Conservation (phyloP, 225 moss, liverwort and hornwort genomes). For the Anthoceros angustus region DNA sequence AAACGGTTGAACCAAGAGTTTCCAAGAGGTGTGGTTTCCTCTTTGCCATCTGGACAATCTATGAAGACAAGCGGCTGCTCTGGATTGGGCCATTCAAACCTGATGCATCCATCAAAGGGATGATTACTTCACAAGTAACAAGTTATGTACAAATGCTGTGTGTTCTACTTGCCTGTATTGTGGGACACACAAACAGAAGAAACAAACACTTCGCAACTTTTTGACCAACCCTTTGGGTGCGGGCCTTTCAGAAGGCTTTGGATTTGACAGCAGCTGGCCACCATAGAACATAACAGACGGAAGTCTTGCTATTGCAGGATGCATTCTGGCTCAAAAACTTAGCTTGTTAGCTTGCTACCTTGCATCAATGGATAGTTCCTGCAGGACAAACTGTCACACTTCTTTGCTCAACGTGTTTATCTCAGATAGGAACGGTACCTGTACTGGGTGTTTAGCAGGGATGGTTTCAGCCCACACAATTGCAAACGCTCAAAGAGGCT, state of each 20-base stretch:
- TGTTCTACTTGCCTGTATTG: too few relatives aligned
- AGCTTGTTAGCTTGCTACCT: neutral
- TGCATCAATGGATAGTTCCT: too few relatives aligned
- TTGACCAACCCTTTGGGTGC: conserved; percentile 43
- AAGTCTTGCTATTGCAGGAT: conserved; percentile 76
- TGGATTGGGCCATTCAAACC: conserved; percentile 60
- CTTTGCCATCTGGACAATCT: conserved; percentile 46
- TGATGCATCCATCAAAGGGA: conserved; percentile 14
- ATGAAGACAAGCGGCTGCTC: conserved; percentile 64
- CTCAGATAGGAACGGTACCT: conserved; percentile 17
- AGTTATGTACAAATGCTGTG: too few relatives aligned
- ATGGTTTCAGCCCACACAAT: conserved; percentile 58
- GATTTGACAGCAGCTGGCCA: conserved; percentile 47
- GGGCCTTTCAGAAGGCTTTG: conserved; percentile 53
- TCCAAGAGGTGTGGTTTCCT: conserved; percentile 58
- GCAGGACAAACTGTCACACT: too few relatives aligned
- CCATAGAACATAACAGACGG: conserved; percentile 65
- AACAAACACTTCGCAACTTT: too few relatives aligned
- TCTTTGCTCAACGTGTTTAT: too few relatives aligned
- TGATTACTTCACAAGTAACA: neutral
- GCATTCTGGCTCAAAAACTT: conserved; percentile 37
- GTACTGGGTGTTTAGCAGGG: conserved; percentile 88
- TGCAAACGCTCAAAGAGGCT: conserved; percentile 87
- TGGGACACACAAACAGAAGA: too few relatives aligned
- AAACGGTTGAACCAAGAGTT: conserved; percentile 69